These are phyloP conservation scores for Lophiostoma macrostomum DNA, from an alignment of 495 filamentous ascomycete species.

Conservation along the genomic window DNA sequence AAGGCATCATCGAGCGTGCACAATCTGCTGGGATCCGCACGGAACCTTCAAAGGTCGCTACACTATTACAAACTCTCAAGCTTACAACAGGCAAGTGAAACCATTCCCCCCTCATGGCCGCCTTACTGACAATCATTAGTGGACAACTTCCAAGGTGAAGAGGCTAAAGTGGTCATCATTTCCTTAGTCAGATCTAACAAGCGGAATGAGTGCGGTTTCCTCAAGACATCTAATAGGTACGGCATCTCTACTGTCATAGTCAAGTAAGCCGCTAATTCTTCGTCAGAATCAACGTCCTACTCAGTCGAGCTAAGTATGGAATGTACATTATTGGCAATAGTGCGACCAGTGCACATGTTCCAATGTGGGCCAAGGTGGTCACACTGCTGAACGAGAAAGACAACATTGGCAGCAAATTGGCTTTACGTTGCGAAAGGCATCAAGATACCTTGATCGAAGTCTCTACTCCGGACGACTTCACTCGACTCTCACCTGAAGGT, in stretches of 20 bases:
- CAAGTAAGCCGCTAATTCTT: not conserved
- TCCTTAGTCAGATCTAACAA: conserved; percentile 74
- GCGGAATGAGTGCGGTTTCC: conserved; percentile 63
- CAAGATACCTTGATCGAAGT: conserved; percentile 55
- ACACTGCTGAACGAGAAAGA: conserved; percentile 48
- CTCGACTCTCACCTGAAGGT: conserved; percentile 61
- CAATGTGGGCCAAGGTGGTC: conserved; percentile 70
- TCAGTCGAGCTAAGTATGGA: conserved; percentile 69
- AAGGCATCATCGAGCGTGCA: conserved; percentile 44
- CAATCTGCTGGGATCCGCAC: not conserved
- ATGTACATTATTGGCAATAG: conserved; percentile 84
- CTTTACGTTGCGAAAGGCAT: conserved; percentile 67
- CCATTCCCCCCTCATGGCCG: too few relatives aligned
- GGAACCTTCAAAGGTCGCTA: conserved; percentile 44
- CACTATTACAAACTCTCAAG: conserved; percentile 58
- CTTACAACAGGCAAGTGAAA: too few relatives aligned
- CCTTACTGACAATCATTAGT: too few relatives aligned
- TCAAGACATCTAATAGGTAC: conserved; percentile 61
- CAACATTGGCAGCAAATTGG: conserved; percentile 54
- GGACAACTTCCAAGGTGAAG: conserved; percentile 81
- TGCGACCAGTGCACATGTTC: conserved; percentile 51
- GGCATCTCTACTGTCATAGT: not conserved
- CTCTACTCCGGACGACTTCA: conserved; percentile 61
- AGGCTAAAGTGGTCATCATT: conserved; percentile 78
- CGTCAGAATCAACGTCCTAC: conserved; percentile 70